Evolutionary conservation across 805 yeast species (phyloP), one percentile per base, ranked within the genome.

Genomic region (Hanseniaspora guilliermondii): DNA sequence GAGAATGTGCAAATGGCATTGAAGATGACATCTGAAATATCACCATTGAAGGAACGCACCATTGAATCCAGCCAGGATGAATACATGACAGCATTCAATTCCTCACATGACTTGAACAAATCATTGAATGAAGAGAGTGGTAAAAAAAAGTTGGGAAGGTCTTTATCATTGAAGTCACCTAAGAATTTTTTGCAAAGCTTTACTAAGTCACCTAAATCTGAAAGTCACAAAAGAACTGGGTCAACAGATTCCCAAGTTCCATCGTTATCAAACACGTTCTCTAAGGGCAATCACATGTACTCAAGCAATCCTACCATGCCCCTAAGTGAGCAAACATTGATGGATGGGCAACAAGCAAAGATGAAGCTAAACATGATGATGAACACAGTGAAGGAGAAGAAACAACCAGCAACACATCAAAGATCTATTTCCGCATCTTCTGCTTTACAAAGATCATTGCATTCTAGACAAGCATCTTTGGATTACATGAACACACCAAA

Each of bases 141-240:
- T 22, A 16, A 46, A 6, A 49, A 39, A 17, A 63, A 59, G 39
- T 39, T 67, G 3, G 62, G 65, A 6, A 62, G 72, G 55, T 65
- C 71, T 1, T 61, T 69, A 37, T 67, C 71, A 2, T 58, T 66
- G 22, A 66, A 65, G 49, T 65, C 69, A 7, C 62, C 64, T 49
- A 63, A 59, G 44, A 59, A 56, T 21, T 50, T 58, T 27, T 45
- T 56, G 11, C 47, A 58, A 17, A 45, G 24, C n/a, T 27, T 46
- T 7, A 45, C 52, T 16, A 53, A 47, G 17, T 40, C 56, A 22
- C 56, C 56, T 11, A 19, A 9, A 16, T 6, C 48, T 27, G 17
- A 39, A 14, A 19, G 9, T 12, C 52, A 39, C 9, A 46, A 21
- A 46, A 46, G 42, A 47, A 40, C 21, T 25, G 47, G 38, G 39